These are phyloP conservation scores for Heracleum sosnowskyi DNA, from an alignment of 129 eudicot genomes.

Conservation along the genomic window DNA sequence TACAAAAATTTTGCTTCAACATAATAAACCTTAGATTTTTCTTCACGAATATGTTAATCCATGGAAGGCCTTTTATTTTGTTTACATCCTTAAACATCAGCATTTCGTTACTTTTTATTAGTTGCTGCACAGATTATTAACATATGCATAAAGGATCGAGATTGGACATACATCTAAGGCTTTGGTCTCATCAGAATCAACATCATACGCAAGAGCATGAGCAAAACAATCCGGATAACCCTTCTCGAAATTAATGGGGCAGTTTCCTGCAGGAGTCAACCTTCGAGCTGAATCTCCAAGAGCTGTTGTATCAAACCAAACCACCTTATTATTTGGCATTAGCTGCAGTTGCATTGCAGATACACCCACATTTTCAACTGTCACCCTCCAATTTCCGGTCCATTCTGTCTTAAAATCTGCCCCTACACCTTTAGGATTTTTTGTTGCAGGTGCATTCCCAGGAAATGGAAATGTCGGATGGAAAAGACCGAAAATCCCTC, in stretches of 20 bases:
- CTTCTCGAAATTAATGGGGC: constrained; percentile 23
- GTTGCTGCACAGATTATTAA: too few relatives aligned
- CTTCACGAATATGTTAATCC: not conserved
- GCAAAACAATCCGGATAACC: constrained; percentile 52
- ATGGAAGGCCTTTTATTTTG: too few relatives aligned
- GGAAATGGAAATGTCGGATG: not conserved
- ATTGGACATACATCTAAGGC: constrained; percentile 24
- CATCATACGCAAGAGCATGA: constrained; percentile 62
- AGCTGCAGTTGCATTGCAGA: constrained; percentile 80
- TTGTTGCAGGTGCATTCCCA: not conserved
- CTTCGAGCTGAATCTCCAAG: constrained; percentile 49
- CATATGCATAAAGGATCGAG: not conserved
- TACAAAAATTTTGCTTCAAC: not conserved
- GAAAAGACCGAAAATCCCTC: not conserved
- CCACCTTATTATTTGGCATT: constrained; percentile 60
- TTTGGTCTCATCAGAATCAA: constrained; percentile 29
- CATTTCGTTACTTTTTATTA: too few relatives aligned
- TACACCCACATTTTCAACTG: constrained; percentile 42
- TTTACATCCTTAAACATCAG: too few relatives aligned
- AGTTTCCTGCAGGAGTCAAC: constrained; percentile 30
- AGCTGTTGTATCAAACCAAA: constrained; percentile 60
- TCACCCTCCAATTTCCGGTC: not conserved
- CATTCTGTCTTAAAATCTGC: not conserved
- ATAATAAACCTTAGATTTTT: not conserved
- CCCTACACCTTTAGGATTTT: not conserved